These are phyloP conservation scores for Auricularia heimuer DNA, from an alignment of 768 basidiomycete species.

Conservation along the genomic window DNA sequence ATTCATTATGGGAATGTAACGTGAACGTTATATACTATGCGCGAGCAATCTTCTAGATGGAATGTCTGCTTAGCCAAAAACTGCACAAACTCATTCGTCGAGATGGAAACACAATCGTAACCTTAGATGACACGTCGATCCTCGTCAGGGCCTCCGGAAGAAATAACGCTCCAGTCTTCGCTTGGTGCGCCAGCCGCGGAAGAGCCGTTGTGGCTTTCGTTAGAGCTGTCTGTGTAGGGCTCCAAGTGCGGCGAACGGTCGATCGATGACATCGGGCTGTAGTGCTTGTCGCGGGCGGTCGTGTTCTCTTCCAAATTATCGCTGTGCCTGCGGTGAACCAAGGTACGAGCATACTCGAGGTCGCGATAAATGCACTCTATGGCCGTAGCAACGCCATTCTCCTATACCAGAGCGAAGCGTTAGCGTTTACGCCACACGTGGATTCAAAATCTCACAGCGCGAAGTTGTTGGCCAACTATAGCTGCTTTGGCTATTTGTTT, in stretches of 20 bases:
- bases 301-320: constrained; percentile 27
- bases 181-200: constrained; percentile 39
- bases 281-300: constrained; percentile 19
- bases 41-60: background rate
- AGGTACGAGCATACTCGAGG: constrained; percentile 82
- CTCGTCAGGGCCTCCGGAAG: constrained; percentile 15
- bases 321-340: constrained; percentile 51
- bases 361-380: constrained; percentile 96
- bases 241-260: constrained; percentile 6
- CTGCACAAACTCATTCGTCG: background rate
- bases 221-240: constrained; percentile 26
- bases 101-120: background rate
- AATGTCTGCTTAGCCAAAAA: background rate
- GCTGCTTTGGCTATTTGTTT: constrained; percentile 85
- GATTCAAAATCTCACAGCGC: constrained; percentile 43
- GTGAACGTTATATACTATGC: background rate
- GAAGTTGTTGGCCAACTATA: constrained; percentile 77
- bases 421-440: background rate
- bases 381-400: constrained; percentile 89
- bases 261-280: constrained; percentile 8
- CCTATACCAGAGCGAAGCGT: constrained; percentile 35
- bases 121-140: background rate
- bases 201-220: constrained; percentile 48
- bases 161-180: constrained; percentile 84
- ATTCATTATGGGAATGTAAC: background rate